Evolutionary conservation across 768 basidiomycete species (phyloP).

Genomic region (Naganishia antarctica): DNA sequence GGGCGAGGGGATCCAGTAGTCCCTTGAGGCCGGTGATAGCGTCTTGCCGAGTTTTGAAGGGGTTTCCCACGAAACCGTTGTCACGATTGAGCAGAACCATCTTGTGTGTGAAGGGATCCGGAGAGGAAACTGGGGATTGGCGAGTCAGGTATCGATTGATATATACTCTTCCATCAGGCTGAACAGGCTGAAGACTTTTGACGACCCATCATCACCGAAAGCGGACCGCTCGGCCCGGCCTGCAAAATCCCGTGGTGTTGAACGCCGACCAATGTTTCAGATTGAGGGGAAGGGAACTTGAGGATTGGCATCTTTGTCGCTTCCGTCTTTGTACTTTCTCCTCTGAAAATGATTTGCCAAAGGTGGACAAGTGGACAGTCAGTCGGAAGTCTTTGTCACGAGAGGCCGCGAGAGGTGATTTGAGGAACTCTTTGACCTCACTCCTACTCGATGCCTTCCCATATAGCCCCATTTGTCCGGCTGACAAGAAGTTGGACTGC

Average conservation of each 20-base stretch:
- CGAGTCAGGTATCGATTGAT: background rate
- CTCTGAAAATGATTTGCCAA: too few species aligned
- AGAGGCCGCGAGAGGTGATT: too few species aligned
- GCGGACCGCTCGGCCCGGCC: background rate
- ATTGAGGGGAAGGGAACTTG: background rate
- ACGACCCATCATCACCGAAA: background rate
- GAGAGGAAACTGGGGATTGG: background rate
- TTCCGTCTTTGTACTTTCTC: too few species aligned
- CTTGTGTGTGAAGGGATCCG: background rate
- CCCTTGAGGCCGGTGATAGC: slow-evolving; percentile 57
- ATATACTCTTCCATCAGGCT: background rate
- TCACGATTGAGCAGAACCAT: slow-evolving; percentile 37
- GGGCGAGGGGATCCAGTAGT: slow-evolving; percentile 62
- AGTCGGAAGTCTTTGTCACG: too few species aligned
- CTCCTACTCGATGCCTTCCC: too few species aligned
- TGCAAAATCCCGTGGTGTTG: too few species aligned
- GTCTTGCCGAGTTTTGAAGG: slow-evolving; percentile 60
- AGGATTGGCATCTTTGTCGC: too few species aligned
- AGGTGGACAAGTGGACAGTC: too few species aligned
- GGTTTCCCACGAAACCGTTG: slow-evolving; percentile 53
- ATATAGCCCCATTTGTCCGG: too few species aligned
- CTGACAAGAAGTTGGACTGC: too few species aligned
- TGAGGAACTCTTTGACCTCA: too few species aligned
- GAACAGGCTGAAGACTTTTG: background rate
- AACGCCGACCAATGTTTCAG: background rate